Evolutionary conservation across 257 asterid genomes (phyloP).

Genomic region (Ocimum tenuiflorum): DNA sequence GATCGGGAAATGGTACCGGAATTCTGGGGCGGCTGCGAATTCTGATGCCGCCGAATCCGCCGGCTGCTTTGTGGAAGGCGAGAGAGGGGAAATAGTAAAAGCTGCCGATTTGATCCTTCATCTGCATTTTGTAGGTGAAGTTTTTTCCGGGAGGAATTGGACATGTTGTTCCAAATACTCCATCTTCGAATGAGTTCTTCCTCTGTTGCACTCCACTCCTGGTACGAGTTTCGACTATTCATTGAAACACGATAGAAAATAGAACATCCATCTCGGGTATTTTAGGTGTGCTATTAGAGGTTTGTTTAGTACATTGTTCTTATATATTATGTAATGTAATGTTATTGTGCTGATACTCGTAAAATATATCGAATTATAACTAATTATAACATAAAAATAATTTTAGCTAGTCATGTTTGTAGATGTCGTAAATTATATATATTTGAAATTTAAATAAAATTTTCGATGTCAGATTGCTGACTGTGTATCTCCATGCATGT

Average conservation of each 20-base stretch:
- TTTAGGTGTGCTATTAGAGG: no score
- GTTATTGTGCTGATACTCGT: no score
- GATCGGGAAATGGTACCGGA: constrained; percentile 60
- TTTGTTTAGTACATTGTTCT: no score
- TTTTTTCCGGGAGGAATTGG: constrained; percentile 69
- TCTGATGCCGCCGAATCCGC: constrained; percentile 59
- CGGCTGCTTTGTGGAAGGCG: constrained; percentile 65
- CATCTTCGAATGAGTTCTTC: constrained; percentile 57
- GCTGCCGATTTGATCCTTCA: constrained; percentile 73
- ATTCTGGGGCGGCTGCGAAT: constrained; percentile 56
- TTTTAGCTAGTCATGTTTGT: no score
- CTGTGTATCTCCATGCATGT: no score
- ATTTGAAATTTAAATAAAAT: no score
- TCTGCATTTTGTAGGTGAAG: constrained; percentile 52
- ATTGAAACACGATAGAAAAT: background rate
- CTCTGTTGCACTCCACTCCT: constrained; percentile 67
- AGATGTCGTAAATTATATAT: no score
- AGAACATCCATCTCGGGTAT: background rate
- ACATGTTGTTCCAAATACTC: constrained; percentile 60
- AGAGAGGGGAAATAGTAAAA: constrained; percentile 59
- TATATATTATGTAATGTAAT: no score
- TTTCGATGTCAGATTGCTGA: no score
- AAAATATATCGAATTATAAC: no score
- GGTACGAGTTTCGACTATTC: background rate
- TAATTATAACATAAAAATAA: no score